phyloP scores from a whole-genome alignment of 2,329 filamentous ascomycete genomes.

The Cladorrhinum sp. region DNA sequence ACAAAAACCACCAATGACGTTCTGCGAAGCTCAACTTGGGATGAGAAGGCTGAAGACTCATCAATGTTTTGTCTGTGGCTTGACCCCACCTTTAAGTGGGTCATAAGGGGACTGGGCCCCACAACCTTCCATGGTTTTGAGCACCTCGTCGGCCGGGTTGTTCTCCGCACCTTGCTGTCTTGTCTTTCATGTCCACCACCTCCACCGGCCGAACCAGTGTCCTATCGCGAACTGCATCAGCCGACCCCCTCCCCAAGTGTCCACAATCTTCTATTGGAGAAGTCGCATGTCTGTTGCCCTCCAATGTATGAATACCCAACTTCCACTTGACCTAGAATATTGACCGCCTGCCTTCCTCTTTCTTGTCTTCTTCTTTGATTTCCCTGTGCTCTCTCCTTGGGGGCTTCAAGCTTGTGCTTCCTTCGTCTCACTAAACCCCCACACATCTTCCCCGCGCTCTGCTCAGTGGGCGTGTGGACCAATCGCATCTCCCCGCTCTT shows the following conservation, averaged over 20 bases:
- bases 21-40: not conserved
- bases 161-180: conserved; percentile 6
- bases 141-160: not conserved
- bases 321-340: conserved; percentile 3
- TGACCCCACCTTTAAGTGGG: conserved; percentile 1
- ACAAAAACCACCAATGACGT: not conserved
- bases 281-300: not conserved
- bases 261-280: not conserved
- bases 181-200: not conserved
- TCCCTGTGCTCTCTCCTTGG: not conserved
- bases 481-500: not conserved
- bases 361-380: not conserved
- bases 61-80: conserved; percentile 12
- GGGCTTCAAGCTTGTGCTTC: not conserved
- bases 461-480: conserved; percentile 3
- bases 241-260: not conserved
- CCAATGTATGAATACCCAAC: not conserved
- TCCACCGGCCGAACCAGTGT: not conserved
- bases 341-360: not conserved
- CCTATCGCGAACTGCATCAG: not conserved
- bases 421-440: not conserved
- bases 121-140: not conserved
- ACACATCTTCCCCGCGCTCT: not conserved
- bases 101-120: not conserved
- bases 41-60: conserved; percentile 1